A percentile compares a stretch with the other conserved stretches of the same genome.
phyloP scores from a whole-genome alignment of 2,329 filamentous ascomycete species.

The Monilinia aucupariae region DNA sequence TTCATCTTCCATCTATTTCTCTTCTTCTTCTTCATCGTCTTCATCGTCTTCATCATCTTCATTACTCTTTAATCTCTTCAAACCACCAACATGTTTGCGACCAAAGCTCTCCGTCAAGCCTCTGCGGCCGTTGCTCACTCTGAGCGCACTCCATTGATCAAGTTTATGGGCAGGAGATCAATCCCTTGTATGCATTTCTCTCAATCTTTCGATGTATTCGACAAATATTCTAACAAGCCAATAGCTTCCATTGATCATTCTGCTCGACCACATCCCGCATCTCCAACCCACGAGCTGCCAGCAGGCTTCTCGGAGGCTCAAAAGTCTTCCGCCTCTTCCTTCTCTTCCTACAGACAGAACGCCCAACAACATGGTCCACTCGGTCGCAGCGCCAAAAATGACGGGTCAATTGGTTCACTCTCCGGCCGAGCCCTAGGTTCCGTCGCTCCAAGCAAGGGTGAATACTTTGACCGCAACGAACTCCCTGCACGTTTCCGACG shows the following conservation, averaged over 20 bases:
- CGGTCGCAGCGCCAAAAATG: slow-evolving; percentile 29
- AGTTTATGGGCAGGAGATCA: slow-evolving; percentile 39
- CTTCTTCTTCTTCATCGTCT: not conserved
- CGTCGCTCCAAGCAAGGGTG: slow-evolving; percentile 63
- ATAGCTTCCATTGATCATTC: slow-evolving; percentile 53
- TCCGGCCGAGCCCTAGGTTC: slow-evolving; percentile 65
- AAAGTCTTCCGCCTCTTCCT: slow-evolving; percentile 39
- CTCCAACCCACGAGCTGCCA: slow-evolving; percentile 48
- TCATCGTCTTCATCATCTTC: no score
- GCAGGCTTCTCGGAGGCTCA: slow-evolving; percentile 47
- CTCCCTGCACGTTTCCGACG: slow-evolving; percentile 80
- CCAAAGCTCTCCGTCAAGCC: slow-evolving; percentile 36
- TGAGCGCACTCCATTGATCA: slow-evolving; percentile 39
- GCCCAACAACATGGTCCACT: slow-evolving; percentile 57
- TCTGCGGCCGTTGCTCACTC: slow-evolving; percentile 31
- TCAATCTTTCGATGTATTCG: not conserved
- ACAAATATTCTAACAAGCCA: slow-evolving; percentile 17
- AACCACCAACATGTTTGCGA: slow-evolving; percentile 36
- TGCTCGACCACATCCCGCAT: slow-evolving; percentile 51
- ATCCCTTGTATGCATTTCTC: slow-evolving; percentile 36
- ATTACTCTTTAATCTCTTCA: not conserved
- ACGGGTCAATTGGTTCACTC: slow-evolving; percentile 29
- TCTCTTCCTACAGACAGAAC: slow-evolving; percentile 54
- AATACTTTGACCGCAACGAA: slow-evolving; percentile 85
- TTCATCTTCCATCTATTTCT: no score